Evolutionary conservation across 2,329 filamentous ascomycete species (phyloP).

Genomic region (Ophiostoma populinum): DNA sequence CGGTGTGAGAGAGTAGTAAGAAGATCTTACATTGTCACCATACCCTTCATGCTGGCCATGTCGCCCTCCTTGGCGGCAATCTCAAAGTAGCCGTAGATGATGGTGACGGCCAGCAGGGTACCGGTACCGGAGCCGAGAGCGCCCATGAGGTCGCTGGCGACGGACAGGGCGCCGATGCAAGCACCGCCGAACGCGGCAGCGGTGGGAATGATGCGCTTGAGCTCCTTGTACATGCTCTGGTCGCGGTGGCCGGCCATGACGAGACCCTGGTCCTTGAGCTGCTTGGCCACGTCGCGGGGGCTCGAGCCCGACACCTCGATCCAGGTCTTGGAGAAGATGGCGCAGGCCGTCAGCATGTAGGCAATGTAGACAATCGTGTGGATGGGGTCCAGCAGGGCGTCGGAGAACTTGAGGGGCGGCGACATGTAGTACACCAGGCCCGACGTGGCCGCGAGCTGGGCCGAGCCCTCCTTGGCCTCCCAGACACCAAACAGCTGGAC

Average conservation of each 20-base stretch:
- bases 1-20: no score
- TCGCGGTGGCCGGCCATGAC: slow-evolving; percentile 99
- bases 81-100: slow-evolving; percentile 99
- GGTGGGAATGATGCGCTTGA: slow-evolving; percentile 97
- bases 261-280: slow-evolving; percentile 97
- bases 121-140: slow-evolving; percentile 92
- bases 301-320: slow-evolving; percentile 97
- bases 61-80: slow-evolving; percentile 98
- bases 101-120: slow-evolving; percentile 95
- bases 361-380: slow-evolving; percentile 90
- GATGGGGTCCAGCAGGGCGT: slow-evolving; percentile 89
- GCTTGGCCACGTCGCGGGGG: slow-evolving; percentile 96
- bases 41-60: slow-evolving; percentile 62
- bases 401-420: slow-evolving; percentile 91
- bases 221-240: slow-evolving; percentile 99
- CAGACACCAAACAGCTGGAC: slow-evolving; percentile 95
- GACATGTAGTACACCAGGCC: slow-evolving; percentile 99
- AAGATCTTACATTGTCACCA: slow-evolving; percentile 28
- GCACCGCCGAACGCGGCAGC: slow-evolving; percentile 96
- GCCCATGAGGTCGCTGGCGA: slow-evolving; percentile 87
- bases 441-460: slow-evolving; percentile 83
- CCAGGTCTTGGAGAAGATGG: slow-evolving; percentile 98
- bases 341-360: slow-evolving; percentile 94
- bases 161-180: slow-evolving; percentile 94
- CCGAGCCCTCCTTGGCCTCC: slow-evolving; percentile 91